Evolutionary conservation across 1,284 basidiomycete genomes (phyloP).

Genomic region (Phaffia rhodozyma): DNA sequence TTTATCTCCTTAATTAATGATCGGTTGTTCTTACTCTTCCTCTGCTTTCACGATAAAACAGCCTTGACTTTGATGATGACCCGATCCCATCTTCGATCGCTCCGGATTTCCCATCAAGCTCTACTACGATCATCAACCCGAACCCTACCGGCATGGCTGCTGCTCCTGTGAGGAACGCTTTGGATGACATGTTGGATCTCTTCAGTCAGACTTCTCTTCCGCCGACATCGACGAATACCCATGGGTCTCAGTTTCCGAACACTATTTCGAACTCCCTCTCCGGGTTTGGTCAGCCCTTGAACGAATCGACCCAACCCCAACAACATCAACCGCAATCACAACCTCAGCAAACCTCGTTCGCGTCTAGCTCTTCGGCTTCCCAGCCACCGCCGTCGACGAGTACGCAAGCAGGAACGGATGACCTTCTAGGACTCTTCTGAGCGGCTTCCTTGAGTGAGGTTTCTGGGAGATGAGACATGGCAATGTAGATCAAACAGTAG

Average conservation of each 20-base stretch:
- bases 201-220: conserved; percentile 7
- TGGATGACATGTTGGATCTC: conserved; percentile 17
- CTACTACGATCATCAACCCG: conserved; percentile 1
- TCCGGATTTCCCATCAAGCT: neutral
- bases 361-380: neutral
- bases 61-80: conserved; percentile 18
- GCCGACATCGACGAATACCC: too few relatives aligned
- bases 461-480: too few relatives aligned
- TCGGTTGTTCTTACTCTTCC: neutral
- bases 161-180: conserved; percentile 10
- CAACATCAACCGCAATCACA: neutral
- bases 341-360: neutral
- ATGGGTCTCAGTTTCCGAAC: too few relatives aligned
- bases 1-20: neutral
- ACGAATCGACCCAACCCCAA: neutral
- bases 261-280: too few relatives aligned
- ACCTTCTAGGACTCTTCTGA: conserved; percentile 12
- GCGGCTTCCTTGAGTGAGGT: too few relatives aligned
- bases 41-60: neutral
- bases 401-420: neutral
- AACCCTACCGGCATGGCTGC: neutral
- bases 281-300: too few relatives aligned
- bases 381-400: neutral
- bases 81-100: conserved; percentile 8
- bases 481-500: too few relatives aligned